phyloP scores from a whole-genome alignment of 73 alveolate species.

The Paramecium sonneborni region DNA sequence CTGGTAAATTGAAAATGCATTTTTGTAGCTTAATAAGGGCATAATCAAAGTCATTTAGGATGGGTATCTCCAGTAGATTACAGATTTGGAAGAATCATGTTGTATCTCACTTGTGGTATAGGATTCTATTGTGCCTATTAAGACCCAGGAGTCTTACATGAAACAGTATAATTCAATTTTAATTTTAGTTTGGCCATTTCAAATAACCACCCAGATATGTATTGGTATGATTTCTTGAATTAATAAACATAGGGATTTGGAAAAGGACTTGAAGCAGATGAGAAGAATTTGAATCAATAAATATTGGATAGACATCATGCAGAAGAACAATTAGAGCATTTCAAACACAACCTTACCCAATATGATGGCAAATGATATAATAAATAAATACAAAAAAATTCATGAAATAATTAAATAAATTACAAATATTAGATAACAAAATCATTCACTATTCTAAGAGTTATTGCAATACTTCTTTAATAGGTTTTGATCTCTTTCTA shows the following conservation, averaged over 20 bases:
- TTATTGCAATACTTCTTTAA: conserved; percentile 5
- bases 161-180: neutral
- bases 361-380: conserved; percentile 26
- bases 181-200: conserved; percentile 39
- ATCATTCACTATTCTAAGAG: neutral
- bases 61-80: conserved; percentile 46
- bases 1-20: neutral
- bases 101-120: neutral
- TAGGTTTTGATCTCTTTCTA: neutral
- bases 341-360: neutral
- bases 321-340: conserved; percentile 33
- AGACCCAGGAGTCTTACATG: conserved; percentile 32
- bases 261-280: conserved; percentile 16
- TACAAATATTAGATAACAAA: neutral
- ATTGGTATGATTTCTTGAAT: neutral
- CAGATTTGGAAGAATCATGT: conserved; percentile 38
- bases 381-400: neutral
- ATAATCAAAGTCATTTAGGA: conserved; percentile 1
- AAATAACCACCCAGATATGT: conserved; percentile 38
- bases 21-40: neutral
- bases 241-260: conserved; percentile 30
- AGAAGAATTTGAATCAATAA: conserved; percentile 14
- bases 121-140: neutral
- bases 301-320: conserved; percentile 14
- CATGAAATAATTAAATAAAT: neutral